Conservation (phyloP, 345 rosid species). For the Populus tremula region DNA sequence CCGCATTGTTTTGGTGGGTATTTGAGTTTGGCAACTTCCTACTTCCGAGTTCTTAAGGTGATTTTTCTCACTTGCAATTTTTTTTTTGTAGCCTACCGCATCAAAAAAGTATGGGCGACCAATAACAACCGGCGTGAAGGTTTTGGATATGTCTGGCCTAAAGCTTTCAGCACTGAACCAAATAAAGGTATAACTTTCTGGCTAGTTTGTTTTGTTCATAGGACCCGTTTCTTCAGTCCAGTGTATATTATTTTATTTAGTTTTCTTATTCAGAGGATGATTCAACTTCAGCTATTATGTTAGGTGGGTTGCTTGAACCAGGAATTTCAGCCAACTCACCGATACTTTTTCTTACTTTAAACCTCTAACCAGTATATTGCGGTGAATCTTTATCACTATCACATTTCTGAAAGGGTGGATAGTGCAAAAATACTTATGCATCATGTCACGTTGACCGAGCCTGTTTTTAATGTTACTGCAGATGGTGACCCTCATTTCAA, state of each 20-base stretch:
- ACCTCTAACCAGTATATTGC: background rate
- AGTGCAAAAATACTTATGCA: background rate
- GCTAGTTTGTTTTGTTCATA: background rate
- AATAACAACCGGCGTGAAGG: constrained; percentile 77
- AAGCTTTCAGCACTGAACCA: constrained; percentile 83
- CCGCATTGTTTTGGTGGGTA: constrained; percentile 75
- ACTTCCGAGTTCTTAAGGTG: background rate
- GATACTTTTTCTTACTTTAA: background rate
- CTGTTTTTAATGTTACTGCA: constrained; percentile 36
- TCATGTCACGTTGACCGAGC: background rate
- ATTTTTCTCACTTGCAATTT: constrained; percentile 14
- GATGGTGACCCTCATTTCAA: constrained; percentile 78
- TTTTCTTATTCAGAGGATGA: background rate
- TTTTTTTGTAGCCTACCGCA: constrained; percentile 64
- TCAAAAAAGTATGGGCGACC: constrained; percentile 74
- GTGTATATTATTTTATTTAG: background rate
- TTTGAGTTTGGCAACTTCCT: background rate
- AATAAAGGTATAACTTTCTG: constrained; percentile 53
- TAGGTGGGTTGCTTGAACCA: background rate
- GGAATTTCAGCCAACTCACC: background rate
- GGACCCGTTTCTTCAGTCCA: background rate
- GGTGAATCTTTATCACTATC: background rate
- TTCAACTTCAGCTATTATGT: constrained; percentile 2
- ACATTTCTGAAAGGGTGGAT: background rate
- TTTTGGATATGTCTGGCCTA: constrained; percentile 92